Conservation (phyloP, 129 eudicot genomes). For the Flaveria sonorensis region DNA sequence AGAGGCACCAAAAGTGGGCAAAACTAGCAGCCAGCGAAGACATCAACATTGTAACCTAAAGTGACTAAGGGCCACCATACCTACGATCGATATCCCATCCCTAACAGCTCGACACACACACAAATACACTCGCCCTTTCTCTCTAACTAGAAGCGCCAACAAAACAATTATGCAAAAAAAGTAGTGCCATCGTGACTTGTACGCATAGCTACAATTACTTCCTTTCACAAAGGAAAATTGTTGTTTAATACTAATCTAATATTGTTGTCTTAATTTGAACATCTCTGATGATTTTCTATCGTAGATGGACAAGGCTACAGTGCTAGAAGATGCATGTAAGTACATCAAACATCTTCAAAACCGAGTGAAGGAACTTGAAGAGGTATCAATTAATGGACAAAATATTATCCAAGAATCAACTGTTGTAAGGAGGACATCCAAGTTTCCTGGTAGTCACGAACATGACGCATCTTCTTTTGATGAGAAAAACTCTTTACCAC, state of each 20-base stretch:
- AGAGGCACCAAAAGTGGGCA: too few species aligned
- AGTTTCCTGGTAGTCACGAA: slow-evolving; percentile 17
- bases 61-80: too few species aligned
- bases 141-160: too few species aligned
- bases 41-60: too few species aligned
- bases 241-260: neutral
- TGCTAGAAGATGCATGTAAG: slow-evolving; percentile 33
- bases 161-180: too few species aligned
- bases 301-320: slow-evolving; percentile 36
- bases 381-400: neutral
- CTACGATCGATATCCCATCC: too few species aligned
- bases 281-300: neutral
- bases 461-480: slow-evolving; percentile 32
- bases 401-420: neutral
- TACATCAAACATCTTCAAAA: slow-evolving; percentile 33
- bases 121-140: too few species aligned
- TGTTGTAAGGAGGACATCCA: slow-evolving; percentile 13
- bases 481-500: slow-evolving; percentile 11
- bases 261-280: neutral
- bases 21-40: too few species aligned
- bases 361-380: slow-evolving; percentile 37
- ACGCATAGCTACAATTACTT: too few species aligned
- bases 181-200: too few species aligned
- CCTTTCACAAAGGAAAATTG: too few species aligned
- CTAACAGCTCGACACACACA: too few species aligned